Percentiles rank a stretch among this genome's conserved stretches.
Conservation (phyloP, 345 rosid species). For the Trapa bicornis region DNA sequence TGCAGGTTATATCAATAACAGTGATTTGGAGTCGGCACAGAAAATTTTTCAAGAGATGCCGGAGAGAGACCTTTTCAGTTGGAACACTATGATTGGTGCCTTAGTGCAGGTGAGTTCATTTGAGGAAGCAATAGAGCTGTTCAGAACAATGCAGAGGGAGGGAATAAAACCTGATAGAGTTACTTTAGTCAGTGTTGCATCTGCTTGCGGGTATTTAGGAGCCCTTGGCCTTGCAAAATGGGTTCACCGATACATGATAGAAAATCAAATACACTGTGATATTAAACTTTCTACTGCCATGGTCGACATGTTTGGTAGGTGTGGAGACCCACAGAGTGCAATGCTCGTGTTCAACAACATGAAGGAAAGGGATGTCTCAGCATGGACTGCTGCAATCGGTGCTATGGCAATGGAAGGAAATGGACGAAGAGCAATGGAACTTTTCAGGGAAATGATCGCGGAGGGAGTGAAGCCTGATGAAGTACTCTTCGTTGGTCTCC, state of each 20-base stretch:
- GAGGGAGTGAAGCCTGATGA: slow-evolving; percentile 47
- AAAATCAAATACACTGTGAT: slow-evolving; percentile 30
- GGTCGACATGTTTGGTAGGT: slow-evolving; percentile 57
- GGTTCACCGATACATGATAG: slow-evolving; percentile 29
- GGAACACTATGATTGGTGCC: slow-evolving; percentile 48
- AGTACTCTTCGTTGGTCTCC: slow-evolving; percentile 32
- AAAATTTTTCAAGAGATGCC: slow-evolving; percentile 44
- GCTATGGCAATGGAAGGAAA: slow-evolving; percentile 51
- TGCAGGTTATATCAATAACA: slow-evolving; percentile 36
- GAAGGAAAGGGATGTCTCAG: slow-evolving; percentile 44
- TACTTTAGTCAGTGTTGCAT: slow-evolving; percentile 45
- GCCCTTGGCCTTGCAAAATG: slow-evolving; percentile 53
- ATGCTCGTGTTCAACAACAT: slow-evolving; percentile 34
- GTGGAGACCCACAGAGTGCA: slow-evolving; percentile 49
- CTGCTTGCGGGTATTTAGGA: slow-evolving; percentile 54
- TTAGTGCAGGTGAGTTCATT: slow-evolving; percentile 47
- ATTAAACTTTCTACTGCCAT: slow-evolving; percentile 41
- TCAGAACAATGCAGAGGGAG: slow-evolving; percentile 40
- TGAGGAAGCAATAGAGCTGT: slow-evolving; percentile 48
- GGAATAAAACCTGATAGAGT: slow-evolving; percentile 36
- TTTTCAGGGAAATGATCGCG: slow-evolving; percentile 36
- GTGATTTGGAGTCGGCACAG: slow-evolving; percentile 41
- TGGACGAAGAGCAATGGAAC: slow-evolving; percentile 31
- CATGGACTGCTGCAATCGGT: slow-evolving; percentile 66
- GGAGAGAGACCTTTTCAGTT: slow-evolving; percentile 40